Conservation (phyloP, 139 green algal genomes). For the Closterium sp. region DNA sequence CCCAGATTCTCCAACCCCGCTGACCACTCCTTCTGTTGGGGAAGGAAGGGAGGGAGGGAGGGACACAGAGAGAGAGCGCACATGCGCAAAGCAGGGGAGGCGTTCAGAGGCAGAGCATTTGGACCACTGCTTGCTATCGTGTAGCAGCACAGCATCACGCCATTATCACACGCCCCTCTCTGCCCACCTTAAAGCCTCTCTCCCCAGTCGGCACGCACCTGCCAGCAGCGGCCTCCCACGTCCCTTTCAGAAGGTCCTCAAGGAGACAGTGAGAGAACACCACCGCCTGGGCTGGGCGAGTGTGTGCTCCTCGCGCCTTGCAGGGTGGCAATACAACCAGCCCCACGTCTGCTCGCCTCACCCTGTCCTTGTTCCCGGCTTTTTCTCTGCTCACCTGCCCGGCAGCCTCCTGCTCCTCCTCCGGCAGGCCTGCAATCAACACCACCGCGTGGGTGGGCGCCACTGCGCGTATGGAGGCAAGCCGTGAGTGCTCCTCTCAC, state of each 20-base stretch:
- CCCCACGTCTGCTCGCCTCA: too few species aligned
- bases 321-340: too few species aligned
- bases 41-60: background rate
- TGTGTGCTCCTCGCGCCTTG: conserved; percentile 47
- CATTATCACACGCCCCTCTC: too few species aligned
- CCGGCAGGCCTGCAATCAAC: conserved; percentile 94
- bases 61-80: background rate
- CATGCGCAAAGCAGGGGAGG: background rate
- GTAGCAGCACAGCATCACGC: too few species aligned
- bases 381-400: conserved; percentile 26
- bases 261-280: conserved; percentile 95
- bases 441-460: conserved; percentile 57
- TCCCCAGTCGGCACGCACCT: too few species aligned
- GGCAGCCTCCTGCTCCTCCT: conserved; percentile 74
- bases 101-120: too few species aligned
- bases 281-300: conserved; percentile 58
- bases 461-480: too few species aligned
- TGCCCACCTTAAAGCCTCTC: background rate
- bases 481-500: background rate
- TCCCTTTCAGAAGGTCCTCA: conserved; percentile 65
- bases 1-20: conserved; percentile 90
- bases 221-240: conserved; percentile 62
- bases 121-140: too few species aligned
- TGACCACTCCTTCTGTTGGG: conserved; percentile 65
- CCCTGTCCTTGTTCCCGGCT: too few species aligned